A percentile compares a stretch with the other conserved stretches of the same genome.
Evolutionary conservation across 108 stramenopile genomes (phyloP).

Genomic region (Conticribra weissflogii): DNA sequence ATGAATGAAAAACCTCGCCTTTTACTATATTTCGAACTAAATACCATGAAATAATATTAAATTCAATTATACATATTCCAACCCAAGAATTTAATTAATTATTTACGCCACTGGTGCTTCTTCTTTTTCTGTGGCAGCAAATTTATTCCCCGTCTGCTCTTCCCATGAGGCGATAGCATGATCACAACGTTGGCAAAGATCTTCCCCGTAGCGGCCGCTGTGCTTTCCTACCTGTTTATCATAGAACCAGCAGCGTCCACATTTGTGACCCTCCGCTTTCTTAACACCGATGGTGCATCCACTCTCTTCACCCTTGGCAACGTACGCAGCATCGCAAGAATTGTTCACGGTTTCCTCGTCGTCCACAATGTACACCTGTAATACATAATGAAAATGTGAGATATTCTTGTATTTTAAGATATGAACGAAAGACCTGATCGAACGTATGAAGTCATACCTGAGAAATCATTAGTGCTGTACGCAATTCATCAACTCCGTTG

Average conservation of each 20-base stretch:
- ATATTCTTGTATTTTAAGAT: too few species aligned
- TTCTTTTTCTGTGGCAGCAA: constrained; percentile 48
- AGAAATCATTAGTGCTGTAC: constrained; percentile 87
- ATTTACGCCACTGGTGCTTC: constrained; percentile 56
- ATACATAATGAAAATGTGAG: not conserved
- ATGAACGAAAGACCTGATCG: not conserved
- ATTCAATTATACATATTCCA: too few species aligned
- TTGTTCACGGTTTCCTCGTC: constrained; percentile 47
- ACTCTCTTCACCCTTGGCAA: constrained; percentile 62
- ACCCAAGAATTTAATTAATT: not conserved
- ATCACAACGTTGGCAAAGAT: constrained; percentile 89
- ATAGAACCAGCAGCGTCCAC: constrained; percentile 93
- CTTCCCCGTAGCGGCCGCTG: constrained; percentile 52
- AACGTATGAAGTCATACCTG: constrained; percentile 22
- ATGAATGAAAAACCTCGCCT: not conserved
- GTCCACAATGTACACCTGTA: constrained; percentile 71
- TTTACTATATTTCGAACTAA: not conserved
- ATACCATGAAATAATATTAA: too few species aligned
- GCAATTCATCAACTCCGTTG: constrained; percentile 90
- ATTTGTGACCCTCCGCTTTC: constrained; percentile 82
- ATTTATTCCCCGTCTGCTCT: constrained; percentile 59
- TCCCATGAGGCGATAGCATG: constrained; percentile 83
- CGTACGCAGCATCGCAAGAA: constrained; percentile 68
- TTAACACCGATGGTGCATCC: constrained; percentile 83
- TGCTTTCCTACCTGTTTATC: constrained; percentile 74